Conservation (phyloP, 441 rosid genomes). For the Geranium incanum region DNA sequence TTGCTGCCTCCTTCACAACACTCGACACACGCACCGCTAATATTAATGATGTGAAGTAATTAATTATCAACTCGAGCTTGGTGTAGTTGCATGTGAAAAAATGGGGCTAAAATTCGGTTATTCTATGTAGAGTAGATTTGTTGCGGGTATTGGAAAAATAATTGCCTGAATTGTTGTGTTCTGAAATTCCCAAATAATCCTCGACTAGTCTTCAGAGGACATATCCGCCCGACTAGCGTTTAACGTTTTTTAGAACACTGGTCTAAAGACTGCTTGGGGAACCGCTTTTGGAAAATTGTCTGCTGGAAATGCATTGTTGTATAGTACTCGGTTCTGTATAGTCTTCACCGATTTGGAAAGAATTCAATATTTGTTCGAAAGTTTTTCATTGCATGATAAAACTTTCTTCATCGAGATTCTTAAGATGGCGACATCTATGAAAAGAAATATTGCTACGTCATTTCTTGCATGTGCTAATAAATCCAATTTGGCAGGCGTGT, state of each 20-base stretch:
- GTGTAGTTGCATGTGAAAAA: not conserved
- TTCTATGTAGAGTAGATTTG: not conserved
- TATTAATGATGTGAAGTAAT: not conserved
- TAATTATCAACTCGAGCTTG: not conserved
- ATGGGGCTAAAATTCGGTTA: not conserved
- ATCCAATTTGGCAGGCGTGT: conserved; percentile 53
- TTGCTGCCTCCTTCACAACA: not conserved
- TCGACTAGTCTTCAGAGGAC: too few relatives aligned
- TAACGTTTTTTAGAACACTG: too few relatives aligned
- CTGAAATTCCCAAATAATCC: too few relatives aligned
- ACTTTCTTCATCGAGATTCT: too few relatives aligned
- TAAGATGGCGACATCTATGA: not conserved
- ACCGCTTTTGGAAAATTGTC: too few relatives aligned
- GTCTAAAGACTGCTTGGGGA: too few relatives aligned
- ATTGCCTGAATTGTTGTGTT: not conserved
- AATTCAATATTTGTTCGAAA: too few relatives aligned
- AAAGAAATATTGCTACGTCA: not conserved
- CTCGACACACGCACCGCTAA: too few relatives aligned
- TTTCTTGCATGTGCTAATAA: conserved; percentile 14
- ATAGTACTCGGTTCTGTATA: too few relatives aligned
- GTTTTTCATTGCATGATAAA: not conserved
- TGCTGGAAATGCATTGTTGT: too few relatives aligned
- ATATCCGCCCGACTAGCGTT: too few relatives aligned
- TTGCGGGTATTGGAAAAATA: not conserved
- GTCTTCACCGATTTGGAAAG: not conserved